Base-by-base conservation (phyloP, 441 rosid species). In the Erodium trifolium region DNA sequence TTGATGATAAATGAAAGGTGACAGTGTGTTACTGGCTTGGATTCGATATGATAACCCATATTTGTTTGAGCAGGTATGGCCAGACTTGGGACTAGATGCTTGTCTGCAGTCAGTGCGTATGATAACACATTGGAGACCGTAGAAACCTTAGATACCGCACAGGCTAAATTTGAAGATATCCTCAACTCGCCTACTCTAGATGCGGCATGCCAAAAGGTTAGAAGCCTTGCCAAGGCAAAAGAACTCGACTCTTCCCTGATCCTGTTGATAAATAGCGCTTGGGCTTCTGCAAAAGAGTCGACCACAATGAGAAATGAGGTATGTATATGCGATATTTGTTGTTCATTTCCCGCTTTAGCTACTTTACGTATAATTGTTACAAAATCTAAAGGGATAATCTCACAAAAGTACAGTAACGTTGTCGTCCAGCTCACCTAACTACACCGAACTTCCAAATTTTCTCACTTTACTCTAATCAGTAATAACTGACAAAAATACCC, bases 221-320 rank as follows among this genome's bases (percentile, higher is more conserved):
- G 78, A 83, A 87, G 91, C 78, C 84, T 93, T 27, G 93, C 91
- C 72, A 93, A 89, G 80, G 80, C 87, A 17, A 93, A 93, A 84
- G 89, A 87, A 70, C 89, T 93, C 55, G 95, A 93, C 81, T 93
- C 97, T 23, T 91, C 97, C 4, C 79, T 91, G 82, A 84, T 93
- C 75, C 82, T 93, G 29, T 68, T 91, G 55, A 89, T 91, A 78
- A 91, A 88, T 78, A 78, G 90, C 74, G 87, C 97, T 47, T 93
- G 94, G 81, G 91, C 96, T 17, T 82, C 92, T 12, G 96, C 96
- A n/a, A 93, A 87, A 84, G 94, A 84, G 18, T 93, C 98, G 17
- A 68, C 77, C 16, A 79, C 82, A 18, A 81, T 91, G 88, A 89
- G 83, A 63, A 80, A 88, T 47, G 92, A 87, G 96, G 98, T 91